Percentiles rank a stretch among this genome's conserved stretches.
These are phyloP conservation scores for Eremothecium coryli DNA, from an alignment of 1,139 yeast species.

Conservation along the genomic window DNA sequence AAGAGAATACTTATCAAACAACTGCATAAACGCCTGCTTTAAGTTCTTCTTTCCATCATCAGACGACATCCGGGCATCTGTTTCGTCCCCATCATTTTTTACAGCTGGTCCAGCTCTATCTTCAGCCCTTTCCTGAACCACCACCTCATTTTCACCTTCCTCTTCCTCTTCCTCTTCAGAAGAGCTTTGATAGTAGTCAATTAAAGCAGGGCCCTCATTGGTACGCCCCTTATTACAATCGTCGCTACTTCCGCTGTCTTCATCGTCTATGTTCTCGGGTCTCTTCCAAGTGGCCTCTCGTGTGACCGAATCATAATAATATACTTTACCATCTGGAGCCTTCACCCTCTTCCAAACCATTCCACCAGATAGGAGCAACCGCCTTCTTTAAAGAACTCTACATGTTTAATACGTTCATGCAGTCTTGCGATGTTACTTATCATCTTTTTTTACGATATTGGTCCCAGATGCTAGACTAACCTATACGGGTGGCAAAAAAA, in stretches of 20 bases:
- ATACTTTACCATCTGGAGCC: conserved; percentile 59
- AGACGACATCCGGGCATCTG: conserved; percentile 1
- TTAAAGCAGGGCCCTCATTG: conserved; percentile 31
- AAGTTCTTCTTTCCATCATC: conserved; percentile 7
- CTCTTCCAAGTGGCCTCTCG: conserved; percentile 74
- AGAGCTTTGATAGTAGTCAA: conserved; percentile 20
- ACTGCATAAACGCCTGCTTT: conserved; percentile 10
- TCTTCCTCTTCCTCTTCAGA: conserved; percentile 1
- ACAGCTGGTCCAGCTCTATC: conserved; percentile 7
- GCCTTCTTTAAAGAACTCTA: no score
- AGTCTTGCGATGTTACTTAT: no score
- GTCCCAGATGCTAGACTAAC: no score
- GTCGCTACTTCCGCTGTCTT: conserved; percentile 8
- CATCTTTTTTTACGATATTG: neutral
- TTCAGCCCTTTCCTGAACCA: conserved; percentile 7
- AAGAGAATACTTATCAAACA: conserved; percentile 17
- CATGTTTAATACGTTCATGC: no score
- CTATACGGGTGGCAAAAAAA: no score
- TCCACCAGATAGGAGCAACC: no score
- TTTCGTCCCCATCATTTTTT: conserved; percentile 9
- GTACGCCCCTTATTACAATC: conserved; percentile 14
- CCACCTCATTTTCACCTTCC: conserved; percentile 4
- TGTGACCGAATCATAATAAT: conserved; percentile 61
- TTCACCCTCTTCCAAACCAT: conserved; percentile 51
- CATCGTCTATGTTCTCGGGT: conserved; percentile 41